phyloP scores from a whole-genome alignment of 371 early-diverging fungal species.

The Apophysomyces ossiformis region DNA sequence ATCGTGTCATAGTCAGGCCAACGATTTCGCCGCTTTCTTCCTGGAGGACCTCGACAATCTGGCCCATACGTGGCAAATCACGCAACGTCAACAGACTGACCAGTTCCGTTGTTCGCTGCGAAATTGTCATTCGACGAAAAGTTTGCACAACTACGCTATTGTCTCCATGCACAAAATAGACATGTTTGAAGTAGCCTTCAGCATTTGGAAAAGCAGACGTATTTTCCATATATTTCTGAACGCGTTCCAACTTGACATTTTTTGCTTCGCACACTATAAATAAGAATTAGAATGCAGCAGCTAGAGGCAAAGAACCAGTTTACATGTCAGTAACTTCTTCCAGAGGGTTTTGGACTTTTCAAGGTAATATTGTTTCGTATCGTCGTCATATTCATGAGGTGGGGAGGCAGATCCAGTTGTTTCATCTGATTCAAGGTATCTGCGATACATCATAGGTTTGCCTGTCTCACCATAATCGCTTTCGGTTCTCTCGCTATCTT shows the following conservation, averaged over 20 bases:
- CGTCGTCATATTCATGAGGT: conserved; percentile 10
- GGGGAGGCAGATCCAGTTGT: not conserved
- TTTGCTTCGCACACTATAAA: conserved; percentile 19
- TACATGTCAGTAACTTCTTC: conserved; percentile 21
- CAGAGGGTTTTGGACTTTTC: conserved; percentile 20
- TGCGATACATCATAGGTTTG: conserved; percentile 2
- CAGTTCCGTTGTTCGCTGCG: conserved; percentile 48
- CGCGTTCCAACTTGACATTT: conserved; percentile 31
- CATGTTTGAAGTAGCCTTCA: conserved; percentile 53
- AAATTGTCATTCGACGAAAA: conserved; percentile 49
- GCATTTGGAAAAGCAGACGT: conserved; percentile 40
- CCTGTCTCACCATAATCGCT: conserved; percentile 9
- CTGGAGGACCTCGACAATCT: conserved; percentile 45
- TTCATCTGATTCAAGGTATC: conserved; percentile 1
- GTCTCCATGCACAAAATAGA: conserved; percentile 30
- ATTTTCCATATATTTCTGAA: conserved; percentile 34
- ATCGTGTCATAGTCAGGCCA: conserved; percentile 54
- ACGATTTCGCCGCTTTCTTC: conserved; percentile 43
- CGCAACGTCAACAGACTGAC: conserved; percentile 39
- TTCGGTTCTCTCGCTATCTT: conserved; percentile 10
- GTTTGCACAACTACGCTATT: conserved; percentile 43
- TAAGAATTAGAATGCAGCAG: not conserved
- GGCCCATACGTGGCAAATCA: conserved; percentile 37
- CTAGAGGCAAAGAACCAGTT: not conserved
- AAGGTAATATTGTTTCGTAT: conserved; percentile 8